Percentiles rank a stretch among this genome's conserved stretches.
Evolutionary conservation across 306 rosid genomes (phyloP).

Genomic region (Comarum palustre): DNA sequence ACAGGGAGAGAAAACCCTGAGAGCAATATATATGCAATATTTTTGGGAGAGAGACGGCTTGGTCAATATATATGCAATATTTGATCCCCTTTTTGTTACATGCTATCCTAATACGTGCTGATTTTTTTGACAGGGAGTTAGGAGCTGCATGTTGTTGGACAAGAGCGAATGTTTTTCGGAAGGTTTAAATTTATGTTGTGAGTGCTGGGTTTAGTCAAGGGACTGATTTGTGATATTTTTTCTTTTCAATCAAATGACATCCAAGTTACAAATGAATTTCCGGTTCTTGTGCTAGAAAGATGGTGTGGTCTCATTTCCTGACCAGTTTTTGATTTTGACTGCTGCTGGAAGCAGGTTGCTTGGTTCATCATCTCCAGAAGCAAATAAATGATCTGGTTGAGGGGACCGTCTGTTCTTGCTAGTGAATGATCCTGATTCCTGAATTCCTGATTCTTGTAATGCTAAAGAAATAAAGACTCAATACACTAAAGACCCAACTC

Average conservation of each 20-base stretch:
- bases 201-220: slow-evolving; percentile 28
- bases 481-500: accelerated
- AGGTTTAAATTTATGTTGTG: slow-evolving; percentile 22
- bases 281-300: background rate
- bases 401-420: background rate
- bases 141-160: slow-evolving; percentile 27
- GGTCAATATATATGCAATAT: no score
- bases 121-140: slow-evolving; percentile 28
- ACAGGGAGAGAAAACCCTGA: no score
- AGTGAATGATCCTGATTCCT: background rate
- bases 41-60: no score
- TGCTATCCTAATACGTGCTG: slow-evolving; percentile 6
- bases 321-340: background rate
- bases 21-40: no score
- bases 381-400: background rate
- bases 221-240: slow-evolving; percentile 29
- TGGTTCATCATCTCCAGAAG: background rate
- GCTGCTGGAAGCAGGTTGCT: background rate
- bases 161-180: slow-evolving; percentile 15
- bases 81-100: no score
- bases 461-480: background rate
- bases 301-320: background rate
- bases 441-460: background rate
- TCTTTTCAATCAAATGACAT: background rate
- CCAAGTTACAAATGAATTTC: background rate